Base-by-base conservation (phyloP, 2,329 filamentous ascomycete genomes). In the Diaporthe citri region DNA sequence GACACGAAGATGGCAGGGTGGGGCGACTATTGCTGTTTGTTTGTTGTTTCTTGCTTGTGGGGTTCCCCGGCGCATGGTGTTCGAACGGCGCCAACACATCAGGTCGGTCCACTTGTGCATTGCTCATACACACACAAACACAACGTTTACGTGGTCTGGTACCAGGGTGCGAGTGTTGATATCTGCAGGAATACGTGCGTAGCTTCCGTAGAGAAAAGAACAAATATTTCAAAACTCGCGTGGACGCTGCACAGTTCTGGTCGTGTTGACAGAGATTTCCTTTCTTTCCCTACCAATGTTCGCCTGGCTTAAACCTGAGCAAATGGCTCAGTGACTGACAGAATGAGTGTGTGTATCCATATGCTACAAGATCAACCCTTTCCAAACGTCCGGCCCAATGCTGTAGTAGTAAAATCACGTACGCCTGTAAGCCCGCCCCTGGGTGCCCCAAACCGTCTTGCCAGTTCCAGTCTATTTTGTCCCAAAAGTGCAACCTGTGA, bases 361-460 rank as follows among this genome's bases (percentile, higher is more conserved):
- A 69, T 69, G 64, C 64, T 52, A 41, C 46, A n/a, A 69, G 55
- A 41, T 41, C 48, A 69, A 28, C 46, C 34, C 34, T 69, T 52
- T 69, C 64, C 64, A 55, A 69, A 69, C 64, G 48, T 55, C 64
- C 64, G 64, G 64, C 64, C 64, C 46, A 55, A 69, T 69, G 64
- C 64, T 69, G 46, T 55, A 39, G n/a, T 55, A 25, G n/a, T 64
- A 41, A 69, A 69, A 69, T 55, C 64, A 69, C 13, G 13, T 55
- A 69, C 64, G 64, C 64, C 64, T 69, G 64, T 69, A 22, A 28
- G 34, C 31, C 64, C 25, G 48, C 48, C 48, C 48, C 22, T 6
- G 28, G 46, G 13, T 1, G 8, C 1, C 64, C 64, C 13, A 15
- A 67, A 7, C 64, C 64, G 48, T 69, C 48, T 55, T 69, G 34